Evolutionary conservation across 2,329 filamentous ascomycete species (phyloP).

Genomic region (Colletotrichum sp.): DNA sequence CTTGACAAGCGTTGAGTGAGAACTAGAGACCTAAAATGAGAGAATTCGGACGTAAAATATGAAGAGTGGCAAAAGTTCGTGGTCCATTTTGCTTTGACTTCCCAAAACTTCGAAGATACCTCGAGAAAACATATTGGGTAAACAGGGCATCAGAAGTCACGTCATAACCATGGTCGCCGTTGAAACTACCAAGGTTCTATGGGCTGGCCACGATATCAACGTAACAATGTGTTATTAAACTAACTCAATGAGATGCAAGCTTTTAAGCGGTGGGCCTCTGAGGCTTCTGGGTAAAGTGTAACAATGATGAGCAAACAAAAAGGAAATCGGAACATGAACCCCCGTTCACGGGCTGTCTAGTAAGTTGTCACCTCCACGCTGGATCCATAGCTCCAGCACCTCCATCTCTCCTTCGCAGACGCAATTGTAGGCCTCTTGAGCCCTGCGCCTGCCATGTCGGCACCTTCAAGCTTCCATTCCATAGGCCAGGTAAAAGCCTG

Average conservation of each 20-base stretch:
- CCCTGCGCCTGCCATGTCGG: neutral
- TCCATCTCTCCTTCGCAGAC: constrained; percentile 27
- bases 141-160: neutral
- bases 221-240: neutral
- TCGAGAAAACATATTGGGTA: neutral
- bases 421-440: constrained; percentile 21
- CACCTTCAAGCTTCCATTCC: constrained; percentile 20
- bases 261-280: neutral
- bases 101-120: neutral
- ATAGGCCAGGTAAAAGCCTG: constrained; percentile 14
- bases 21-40: neutral
- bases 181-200: neutral
- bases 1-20: neutral
- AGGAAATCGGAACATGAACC: neutral
- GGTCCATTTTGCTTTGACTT: neutral
- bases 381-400: neutral
- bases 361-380: neutral
- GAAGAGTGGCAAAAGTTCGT: neutral
- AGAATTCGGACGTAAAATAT: neutral
- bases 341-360: neutral
- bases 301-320: neutral
- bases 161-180: neutral
- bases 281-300: neutral
- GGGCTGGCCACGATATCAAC: neutral
- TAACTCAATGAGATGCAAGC: neutral